Evolutionary conservation across 495 filamentous ascomycete genomes (phyloP).

Genomic region (Penicillium lividum): DNA sequence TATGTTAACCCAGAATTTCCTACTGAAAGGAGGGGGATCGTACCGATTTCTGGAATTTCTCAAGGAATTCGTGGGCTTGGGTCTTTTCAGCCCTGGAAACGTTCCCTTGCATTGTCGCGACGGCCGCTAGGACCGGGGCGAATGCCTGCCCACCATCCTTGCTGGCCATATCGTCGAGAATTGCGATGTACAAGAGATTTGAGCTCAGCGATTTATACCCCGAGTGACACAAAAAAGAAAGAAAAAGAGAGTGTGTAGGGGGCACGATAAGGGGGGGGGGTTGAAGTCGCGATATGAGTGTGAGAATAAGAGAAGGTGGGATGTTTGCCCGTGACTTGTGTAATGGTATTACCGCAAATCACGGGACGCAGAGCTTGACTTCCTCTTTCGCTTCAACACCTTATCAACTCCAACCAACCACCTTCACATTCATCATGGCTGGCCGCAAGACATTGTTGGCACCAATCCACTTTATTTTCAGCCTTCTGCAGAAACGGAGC

Average conservation of each 20-base stretch:
- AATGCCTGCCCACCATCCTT: conserved; percentile 68
- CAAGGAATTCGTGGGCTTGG: conserved; percentile 85
- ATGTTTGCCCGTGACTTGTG: conserved; percentile 37
- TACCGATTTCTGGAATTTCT: conserved; percentile 98
- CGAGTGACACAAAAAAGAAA: conserved; percentile 14
- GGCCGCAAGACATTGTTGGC: conserved; percentile 90
- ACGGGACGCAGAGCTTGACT: conserved; percentile 31
- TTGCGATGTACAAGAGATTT: conserved; percentile 14
- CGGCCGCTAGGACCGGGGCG: conserved; percentile 79
- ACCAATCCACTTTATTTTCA: conserved; percentile 99
- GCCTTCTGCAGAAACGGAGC: conserved; percentile 82
- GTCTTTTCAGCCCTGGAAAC: conserved; percentile 80
- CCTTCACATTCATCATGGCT: conserved; percentile 60
- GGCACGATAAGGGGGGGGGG: conserved; percentile 12
- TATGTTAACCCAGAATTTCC: not conserved
- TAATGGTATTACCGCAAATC: conserved; percentile 33
- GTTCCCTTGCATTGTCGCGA: conserved; percentile 87
- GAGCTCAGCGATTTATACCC: conserved; percentile 19
- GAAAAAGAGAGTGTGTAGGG: conserved; percentile 7
- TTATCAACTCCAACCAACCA: conserved; percentile 4
- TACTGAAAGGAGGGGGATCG: conserved; percentile 34
- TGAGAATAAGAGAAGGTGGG: conserved; percentile 37
- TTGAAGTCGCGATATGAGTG: conserved; percentile 14
- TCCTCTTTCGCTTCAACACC: conserved; percentile 8
- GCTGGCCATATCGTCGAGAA: conserved; percentile 64